Percentiles rank a stretch among this genome's conserved stretches.
phyloP scores from a whole-genome alignment of 352 stramenopile genomes.

The Globisporangium cystogenes region DNA sequence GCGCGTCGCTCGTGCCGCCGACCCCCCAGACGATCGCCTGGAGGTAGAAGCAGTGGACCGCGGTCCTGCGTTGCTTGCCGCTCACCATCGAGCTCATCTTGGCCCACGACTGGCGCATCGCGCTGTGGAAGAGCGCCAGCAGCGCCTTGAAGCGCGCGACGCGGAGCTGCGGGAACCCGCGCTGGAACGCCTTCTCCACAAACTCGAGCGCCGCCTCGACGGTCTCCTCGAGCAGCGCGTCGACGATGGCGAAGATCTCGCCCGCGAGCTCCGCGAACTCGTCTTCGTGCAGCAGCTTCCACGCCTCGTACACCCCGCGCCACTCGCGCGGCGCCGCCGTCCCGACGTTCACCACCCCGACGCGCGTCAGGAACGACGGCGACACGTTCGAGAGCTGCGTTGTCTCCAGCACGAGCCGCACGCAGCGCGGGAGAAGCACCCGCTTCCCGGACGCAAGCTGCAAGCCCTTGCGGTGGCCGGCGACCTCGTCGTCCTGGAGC shows the following conservation, averaged over 20 bases:
- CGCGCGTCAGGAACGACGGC: constrained; percentile 43
- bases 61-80: constrained; percentile 51
- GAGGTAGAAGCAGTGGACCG: constrained; percentile 59
- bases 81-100: constrained; percentile 55
- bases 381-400: constrained; percentile 36
- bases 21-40: constrained; percentile 73
- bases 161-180: constrained; percentile 8
- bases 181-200: constrained; percentile 31
- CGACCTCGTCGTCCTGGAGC: constrained; percentile 8
- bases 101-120: constrained; percentile 37
- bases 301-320: constrained; percentile 29
- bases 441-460: constrained; percentile 30
- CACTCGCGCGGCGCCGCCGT: constrained; percentile 9
- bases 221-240: constrained; percentile 35
- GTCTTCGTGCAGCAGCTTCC: constrained; percentile 27
- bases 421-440: constrained; percentile 23
- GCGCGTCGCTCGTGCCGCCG: constrained; percentile 32
- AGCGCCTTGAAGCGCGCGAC: constrained; percentile 17
- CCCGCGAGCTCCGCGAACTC: constrained; percentile 25
- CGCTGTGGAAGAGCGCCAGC: constrained; percentile 50
- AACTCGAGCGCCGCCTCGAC: constrained; percentile 40
- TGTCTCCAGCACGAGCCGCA: constrained; percentile 52
- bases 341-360: constrained; percentile 35
- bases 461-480: constrained; percentile 21
- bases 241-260: constrained; percentile 34